A percentile compares a stretch with the other conserved stretches of the same genome.
Evolutionary conservation across 768 basidiomycete species (phyloP).

Genomic region (Boletus barrowsii): DNA sequence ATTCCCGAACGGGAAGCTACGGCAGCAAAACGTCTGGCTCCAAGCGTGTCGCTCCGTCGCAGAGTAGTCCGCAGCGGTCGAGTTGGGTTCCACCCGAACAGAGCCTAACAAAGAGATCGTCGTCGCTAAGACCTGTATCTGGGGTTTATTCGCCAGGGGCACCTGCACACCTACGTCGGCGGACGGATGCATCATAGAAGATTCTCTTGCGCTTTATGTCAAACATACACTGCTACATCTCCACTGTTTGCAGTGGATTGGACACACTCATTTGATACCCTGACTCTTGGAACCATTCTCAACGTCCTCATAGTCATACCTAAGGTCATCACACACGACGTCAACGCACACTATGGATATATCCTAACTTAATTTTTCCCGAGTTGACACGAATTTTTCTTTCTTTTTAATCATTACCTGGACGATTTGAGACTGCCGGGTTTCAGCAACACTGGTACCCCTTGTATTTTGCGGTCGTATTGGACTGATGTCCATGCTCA

Average conservation of each 20-base stretch:
- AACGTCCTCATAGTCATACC: conserved; percentile 17
- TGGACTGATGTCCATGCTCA: conserved; percentile 16
- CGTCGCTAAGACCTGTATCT: conserved; percentile 18
- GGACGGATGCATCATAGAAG: conserved; percentile 21
- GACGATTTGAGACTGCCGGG: conserved; percentile 16
- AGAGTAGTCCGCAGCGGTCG: conserved; percentile 19
- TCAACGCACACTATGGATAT: conserved; percentile 23
- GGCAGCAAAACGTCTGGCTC: conserved; percentile 9
- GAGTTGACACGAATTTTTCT: neutral
- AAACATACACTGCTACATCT: conserved; percentile 5
- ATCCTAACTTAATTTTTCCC: conserved; percentile 17
- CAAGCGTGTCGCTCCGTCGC: conserved; percentile 7
- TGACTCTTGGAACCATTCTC: conserved; percentile 13
- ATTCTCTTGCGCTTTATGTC: neutral
- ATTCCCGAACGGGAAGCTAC: conserved; percentile 17
- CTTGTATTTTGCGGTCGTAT: conserved; percentile 13
- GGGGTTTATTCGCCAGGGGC: conserved; percentile 10
- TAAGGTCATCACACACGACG: conserved; percentile 8
- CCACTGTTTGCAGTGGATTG: conserved; percentile 8
- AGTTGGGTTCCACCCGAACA: conserved; percentile 24
- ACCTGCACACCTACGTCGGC: conserved; percentile 15
- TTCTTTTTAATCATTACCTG: conserved; percentile 10
- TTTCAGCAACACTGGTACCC: conserved; percentile 5
- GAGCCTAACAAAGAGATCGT: conserved; percentile 6
- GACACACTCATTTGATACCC: conserved; percentile 30